Evolutionary conservation across 441 rosid species (phyloP).

Genomic region (Eugenia klotzschiana): DNA sequence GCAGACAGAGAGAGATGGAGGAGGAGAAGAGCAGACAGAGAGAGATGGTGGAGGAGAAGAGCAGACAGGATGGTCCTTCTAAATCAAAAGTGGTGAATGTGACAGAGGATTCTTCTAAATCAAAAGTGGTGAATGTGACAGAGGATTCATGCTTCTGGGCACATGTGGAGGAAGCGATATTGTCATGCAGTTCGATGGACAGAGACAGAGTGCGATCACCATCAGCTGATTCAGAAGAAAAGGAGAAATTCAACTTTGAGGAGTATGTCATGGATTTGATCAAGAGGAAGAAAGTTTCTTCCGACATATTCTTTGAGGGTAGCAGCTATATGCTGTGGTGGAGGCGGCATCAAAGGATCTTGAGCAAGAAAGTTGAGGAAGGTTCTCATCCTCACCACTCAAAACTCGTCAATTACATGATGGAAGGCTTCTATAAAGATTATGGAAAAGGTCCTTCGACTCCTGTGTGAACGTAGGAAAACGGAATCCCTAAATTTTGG

Average conservation of each 20-base stretch:
- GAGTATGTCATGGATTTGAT: constrained; percentile 22
- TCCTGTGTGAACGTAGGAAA: too few relatives aligned
- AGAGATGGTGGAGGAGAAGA: too few relatives aligned
- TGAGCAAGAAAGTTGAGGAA: neutral
- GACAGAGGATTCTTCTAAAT: constrained; percentile 32
- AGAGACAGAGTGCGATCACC: neutral
- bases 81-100: constrained; percentile 3
- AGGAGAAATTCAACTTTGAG: constrained; percentile 20
- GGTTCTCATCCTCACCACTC: too few relatives aligned
- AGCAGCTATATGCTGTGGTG: constrained; percentile 70
- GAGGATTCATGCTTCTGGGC: constrained; percentile 80
- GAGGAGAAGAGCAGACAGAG: too few relatives aligned
- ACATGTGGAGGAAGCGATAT: constrained; percentile 49
- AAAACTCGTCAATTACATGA: too few relatives aligned
- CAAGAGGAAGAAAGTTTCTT: constrained; percentile 25
- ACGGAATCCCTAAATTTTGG: too few relatives aligned
- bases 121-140: constrained; percentile 12
- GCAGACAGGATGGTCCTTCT: too few relatives aligned
- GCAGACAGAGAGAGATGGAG: too few relatives aligned
- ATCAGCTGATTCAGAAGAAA: neutral
- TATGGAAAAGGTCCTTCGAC: too few relatives aligned
- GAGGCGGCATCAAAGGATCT: constrained; percentile 17
- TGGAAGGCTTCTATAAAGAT: too few relatives aligned
- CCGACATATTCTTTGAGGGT: constrained; percentile 37
- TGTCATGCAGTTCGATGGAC: constrained; percentile 7